These are phyloP conservation scores for Thermothelomyces thermophilus DNA, from an alignment of 2,329 filamentous ascomycete species.

Conservation along the genomic window DNA sequence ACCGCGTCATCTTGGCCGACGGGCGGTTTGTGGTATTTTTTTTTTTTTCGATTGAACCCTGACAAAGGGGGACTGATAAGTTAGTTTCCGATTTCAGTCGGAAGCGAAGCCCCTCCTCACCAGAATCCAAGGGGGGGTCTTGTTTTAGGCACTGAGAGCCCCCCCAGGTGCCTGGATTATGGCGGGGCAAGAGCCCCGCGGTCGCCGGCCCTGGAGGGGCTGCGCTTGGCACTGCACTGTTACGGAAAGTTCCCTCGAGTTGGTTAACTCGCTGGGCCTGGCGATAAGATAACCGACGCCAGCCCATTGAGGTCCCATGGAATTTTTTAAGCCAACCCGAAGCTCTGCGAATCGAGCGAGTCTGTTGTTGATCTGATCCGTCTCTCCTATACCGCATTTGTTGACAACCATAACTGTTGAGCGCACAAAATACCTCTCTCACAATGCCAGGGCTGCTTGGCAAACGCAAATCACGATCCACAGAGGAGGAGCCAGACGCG, in stretches of 20 bases:
- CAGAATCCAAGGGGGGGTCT: neutral
- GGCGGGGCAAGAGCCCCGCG: neutral
- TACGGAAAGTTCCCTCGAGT: no score
- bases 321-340: neutral
- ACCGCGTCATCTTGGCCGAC: conserved; percentile 62
- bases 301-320: conserved; percentile 9
- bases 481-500: conserved; percentile 23
- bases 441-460: conserved; percentile 41
- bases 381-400: no score
- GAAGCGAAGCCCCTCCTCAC: no score
- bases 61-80: no score
- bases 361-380: no score
- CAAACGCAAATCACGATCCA: conserved; percentile 41
- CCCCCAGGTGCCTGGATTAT: neutral
- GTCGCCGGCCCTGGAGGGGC: conserved; percentile 3
- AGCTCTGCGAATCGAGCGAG: neutral
- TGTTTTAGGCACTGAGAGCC: neutral
- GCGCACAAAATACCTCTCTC: neutral
- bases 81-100: no score
- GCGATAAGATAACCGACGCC: conserved; percentile 6
- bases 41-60: no score
- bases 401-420: neutral
- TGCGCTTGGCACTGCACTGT: conserved; percentile 6
- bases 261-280: no score
- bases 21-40: neutral